Base-by-base conservation (phyloP, 257 asterid species). In the Solanum etuberosum region DNA sequence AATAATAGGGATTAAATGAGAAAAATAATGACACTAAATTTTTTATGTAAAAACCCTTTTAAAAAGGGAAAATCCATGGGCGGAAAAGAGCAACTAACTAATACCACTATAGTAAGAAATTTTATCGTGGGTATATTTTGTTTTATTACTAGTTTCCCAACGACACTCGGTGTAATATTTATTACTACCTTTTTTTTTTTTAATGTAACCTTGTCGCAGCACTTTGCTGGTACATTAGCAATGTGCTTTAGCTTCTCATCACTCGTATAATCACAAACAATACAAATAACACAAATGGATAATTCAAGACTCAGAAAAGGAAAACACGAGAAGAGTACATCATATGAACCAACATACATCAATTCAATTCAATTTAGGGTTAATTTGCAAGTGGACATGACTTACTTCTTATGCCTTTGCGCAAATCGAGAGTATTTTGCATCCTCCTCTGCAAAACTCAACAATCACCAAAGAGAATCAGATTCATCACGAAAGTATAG, bases 401-500 rank as follows among this genome's bases (percentile, higher is more conserved):
- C 91, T 89, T 86, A 90, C 90, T 88, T 90, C 37, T 68, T 72
- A 46, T 90, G 92, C 74, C 88, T 78, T 80, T 90, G 92, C 12
- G 71, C 89, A 42, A 90, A 88, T 12, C 72, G 77, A 35, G 92
- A 90, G 82, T 88, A 88, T 70, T 90, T 90, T 16, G 86, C 89
- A 2, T 90, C 92, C 86, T 90, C 89, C 88, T 90, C 91, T 89
- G 86, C 74, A 83, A 70, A 83, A 51, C 4, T 35, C 21, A 51
- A 32, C 7, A 18, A 25, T 51, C 14, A 73, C 32, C 63, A 31
- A 21, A 14, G 27, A 32, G 5, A 87, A 87, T 21, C 51, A 54
- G 86, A 83, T 46, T 34, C 63, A 74, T 72, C 2, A 83, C 35
- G 48, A 54, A 48, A 7, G 32, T 8, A 80, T 14, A 40, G 18